phyloP scores from a whole-genome alignment of 2,329 filamentous ascomycete species.

The Didymosphaeria variabile region DNA sequence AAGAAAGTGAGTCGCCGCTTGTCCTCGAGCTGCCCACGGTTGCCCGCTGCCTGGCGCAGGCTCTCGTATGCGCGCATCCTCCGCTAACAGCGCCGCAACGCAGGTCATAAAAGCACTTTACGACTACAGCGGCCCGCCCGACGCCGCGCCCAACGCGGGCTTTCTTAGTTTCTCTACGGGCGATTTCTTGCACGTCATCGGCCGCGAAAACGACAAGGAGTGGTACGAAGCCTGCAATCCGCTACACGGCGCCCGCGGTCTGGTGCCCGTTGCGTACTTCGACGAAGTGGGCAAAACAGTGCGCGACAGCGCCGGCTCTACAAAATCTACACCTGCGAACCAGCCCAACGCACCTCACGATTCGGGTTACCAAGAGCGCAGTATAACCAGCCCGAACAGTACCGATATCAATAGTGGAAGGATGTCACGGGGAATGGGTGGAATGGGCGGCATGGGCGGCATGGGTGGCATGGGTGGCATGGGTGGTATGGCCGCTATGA shows the following conservation, averaged over 20 bases:
- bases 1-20: slow-evolving; percentile 74
- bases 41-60: slow-evolving; percentile 16
- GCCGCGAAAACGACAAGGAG: slow-evolving; percentile 89
- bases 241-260: slow-evolving; percentile 83
- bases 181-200: slow-evolving; percentile 98
- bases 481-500: slow-evolving; percentile 21
- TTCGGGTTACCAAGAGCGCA: slow-evolving; percentile 80
- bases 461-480: neutral
- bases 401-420: slow-evolving; percentile 43
- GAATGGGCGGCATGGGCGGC: slow-evolving; percentile 54
- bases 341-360: slow-evolving; percentile 77
- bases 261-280: slow-evolving; percentile 95
- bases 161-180: slow-evolving; percentile 91
- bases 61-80: slow-evolving; percentile 16
- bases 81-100: slow-evolving; percentile 21
- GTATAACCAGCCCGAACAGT: slow-evolving; percentile 43
- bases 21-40: neutral
- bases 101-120: slow-evolving; percentile 98
- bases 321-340: slow-evolving; percentile 50
- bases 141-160: slow-evolving; percentile 64
- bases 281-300: slow-evolving; percentile 91
- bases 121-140: slow-evolving; percentile 91
- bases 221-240: slow-evolving; percentile 99
- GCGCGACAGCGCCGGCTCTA: slow-evolving; percentile 75
- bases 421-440: slow-evolving; percentile 61